A percentile compares a stretch with the other conserved stretches of the same genome.
phyloP scores from a whole-genome alignment of 768 basidiomycete genomes.

The Thelephora aurantiotincta region DNA sequence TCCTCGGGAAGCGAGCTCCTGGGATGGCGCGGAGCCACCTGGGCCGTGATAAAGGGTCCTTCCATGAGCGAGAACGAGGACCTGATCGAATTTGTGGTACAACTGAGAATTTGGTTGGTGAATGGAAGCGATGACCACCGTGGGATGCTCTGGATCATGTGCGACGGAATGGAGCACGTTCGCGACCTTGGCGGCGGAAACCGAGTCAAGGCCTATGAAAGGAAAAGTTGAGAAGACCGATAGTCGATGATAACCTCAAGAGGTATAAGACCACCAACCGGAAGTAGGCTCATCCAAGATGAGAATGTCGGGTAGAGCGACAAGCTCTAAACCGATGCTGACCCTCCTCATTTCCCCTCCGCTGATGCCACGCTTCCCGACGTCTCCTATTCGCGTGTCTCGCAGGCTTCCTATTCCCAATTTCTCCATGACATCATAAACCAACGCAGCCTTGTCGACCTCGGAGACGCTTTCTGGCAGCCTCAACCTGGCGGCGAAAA shows the following conservation, averaged over 20 bases:
- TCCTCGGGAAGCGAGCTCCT: constrained; percentile 37
- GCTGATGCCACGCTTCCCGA: constrained; percentile 69
- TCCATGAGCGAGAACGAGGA: constrained; percentile 68
- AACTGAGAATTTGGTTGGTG: constrained; percentile 83
- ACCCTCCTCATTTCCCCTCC: constrained; percentile 88
- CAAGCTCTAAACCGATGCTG: constrained; percentile 80
- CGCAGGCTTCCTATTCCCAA: constrained; percentile 63
- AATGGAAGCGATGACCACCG: constrained; percentile 75
- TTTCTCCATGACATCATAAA: constrained; percentile 57
- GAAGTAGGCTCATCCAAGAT: constrained; percentile 82
- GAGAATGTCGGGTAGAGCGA: constrained; percentile 72
- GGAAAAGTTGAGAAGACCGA: background rate
- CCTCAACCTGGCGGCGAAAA: constrained; percentile 77
- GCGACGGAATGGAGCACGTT: constrained; percentile 65
- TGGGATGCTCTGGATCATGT: constrained; percentile 49
- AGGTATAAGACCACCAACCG: constrained; percentile 17
- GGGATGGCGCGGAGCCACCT: constrained; percentile 55
- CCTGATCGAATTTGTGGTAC: constrained; percentile 74
- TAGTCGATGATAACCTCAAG: constrained; percentile 1
- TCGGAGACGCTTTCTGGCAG: constrained; percentile 60
- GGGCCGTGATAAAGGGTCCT: constrained; percentile 67
- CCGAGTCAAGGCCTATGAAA: constrained; percentile 60
- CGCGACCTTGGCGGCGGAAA: constrained; percentile 74
- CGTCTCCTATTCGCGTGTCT: constrained; percentile 60
- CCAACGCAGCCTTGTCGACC: constrained; percentile 49